These are phyloP conservation scores for Candida wancherniae DNA, from an alignment of 805 yeast genomes.

Conservation along the genomic window DNA sequence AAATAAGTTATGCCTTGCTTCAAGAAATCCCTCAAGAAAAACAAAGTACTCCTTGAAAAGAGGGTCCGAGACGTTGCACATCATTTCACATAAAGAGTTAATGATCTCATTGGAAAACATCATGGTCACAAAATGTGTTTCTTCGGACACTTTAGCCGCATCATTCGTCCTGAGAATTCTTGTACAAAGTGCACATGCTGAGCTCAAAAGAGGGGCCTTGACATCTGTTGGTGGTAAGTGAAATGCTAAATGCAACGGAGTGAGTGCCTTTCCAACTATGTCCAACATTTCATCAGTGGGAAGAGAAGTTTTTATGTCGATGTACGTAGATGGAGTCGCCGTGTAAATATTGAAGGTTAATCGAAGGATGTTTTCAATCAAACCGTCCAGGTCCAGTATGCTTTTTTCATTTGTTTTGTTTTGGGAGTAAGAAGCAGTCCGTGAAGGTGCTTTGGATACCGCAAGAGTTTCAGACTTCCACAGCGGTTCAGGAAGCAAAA, in stretches of 20 bases:
- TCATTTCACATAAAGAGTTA: conserved; percentile 31
- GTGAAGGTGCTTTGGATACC: neutral
- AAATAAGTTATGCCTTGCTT: conserved; percentile 20
- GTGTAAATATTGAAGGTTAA: conserved; percentile 31
- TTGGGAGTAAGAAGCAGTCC: no score
- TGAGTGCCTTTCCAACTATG: conserved; percentile 23
- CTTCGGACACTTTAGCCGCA: conserved; percentile 8
- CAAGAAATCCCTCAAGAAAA: conserved; percentile 31
- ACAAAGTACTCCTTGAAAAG: conserved; percentile 34
- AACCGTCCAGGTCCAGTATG: conserved; percentile 1
- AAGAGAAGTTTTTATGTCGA: conserved; percentile 12
- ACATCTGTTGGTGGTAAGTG: conserved; percentile 14
- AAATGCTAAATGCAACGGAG: conserved; percentile 25
- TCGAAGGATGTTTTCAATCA: conserved; percentile 26
- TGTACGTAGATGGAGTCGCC: conserved; percentile 31
- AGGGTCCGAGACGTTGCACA: conserved; percentile 29
- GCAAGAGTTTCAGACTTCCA: neutral
- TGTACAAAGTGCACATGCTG: conserved; percentile 32
- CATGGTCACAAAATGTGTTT: conserved; percentile 12
- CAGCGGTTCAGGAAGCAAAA: neutral
- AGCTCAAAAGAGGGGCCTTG: conserved; percentile 22
- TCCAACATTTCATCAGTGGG: conserved; percentile 9
- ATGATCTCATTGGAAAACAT: conserved; percentile 28
- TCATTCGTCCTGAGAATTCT: conserved; percentile 20
- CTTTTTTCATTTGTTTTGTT: no score